Evolutionary conservation across 345 rosid species (phyloP).

Genomic region (Pseudoturritis turrita): DNA sequence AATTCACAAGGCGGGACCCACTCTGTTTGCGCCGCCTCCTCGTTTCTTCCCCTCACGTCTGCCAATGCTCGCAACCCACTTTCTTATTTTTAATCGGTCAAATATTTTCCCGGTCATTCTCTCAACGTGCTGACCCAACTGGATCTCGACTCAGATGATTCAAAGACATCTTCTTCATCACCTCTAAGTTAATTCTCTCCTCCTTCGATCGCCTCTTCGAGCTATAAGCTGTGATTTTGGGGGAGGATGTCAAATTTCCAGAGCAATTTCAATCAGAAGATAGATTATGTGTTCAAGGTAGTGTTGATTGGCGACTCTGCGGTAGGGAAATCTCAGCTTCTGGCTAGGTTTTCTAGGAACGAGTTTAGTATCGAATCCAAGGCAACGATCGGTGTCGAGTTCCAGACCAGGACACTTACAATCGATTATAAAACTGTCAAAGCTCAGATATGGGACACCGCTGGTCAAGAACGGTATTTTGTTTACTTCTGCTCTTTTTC

Average conservation of each 20-base stretch:
- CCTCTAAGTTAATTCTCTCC: background rate
- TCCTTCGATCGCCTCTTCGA: background rate
- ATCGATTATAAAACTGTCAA: constrained; percentile 58
- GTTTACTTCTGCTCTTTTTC: no score
- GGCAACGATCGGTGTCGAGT: constrained; percentile 71
- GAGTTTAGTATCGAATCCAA: constrained; percentile 61
- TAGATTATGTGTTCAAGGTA: constrained; percentile 63
- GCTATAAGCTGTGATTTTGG: background rate
- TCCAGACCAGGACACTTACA: constrained; percentile 53
- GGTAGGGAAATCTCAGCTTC: constrained; percentile 69
- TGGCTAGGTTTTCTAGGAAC: constrained; percentile 60
- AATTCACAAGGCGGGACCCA: constrained; percentile 13
- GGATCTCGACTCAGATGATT: background rate
- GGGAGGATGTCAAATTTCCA: constrained; percentile 38
- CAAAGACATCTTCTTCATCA: background rate
- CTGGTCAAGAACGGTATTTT: constrained; percentile 68
- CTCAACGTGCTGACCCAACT: constrained; percentile 5
- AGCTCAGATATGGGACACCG: constrained; percentile 83
- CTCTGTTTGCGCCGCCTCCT: background rate
- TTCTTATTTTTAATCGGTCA: background rate
- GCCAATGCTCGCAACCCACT: constrained; percentile 3
- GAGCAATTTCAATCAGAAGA: constrained; percentile 45
- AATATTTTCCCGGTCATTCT: background rate
- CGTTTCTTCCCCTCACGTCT: constrained; percentile 18
- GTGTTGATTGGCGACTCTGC: constrained; percentile 71